Percentiles rank a stretch among this genome's conserved stretches.
phyloP scores from a whole-genome alignment of 768 basidiomycete genomes.

The Dendrothele bispora region DNA sequence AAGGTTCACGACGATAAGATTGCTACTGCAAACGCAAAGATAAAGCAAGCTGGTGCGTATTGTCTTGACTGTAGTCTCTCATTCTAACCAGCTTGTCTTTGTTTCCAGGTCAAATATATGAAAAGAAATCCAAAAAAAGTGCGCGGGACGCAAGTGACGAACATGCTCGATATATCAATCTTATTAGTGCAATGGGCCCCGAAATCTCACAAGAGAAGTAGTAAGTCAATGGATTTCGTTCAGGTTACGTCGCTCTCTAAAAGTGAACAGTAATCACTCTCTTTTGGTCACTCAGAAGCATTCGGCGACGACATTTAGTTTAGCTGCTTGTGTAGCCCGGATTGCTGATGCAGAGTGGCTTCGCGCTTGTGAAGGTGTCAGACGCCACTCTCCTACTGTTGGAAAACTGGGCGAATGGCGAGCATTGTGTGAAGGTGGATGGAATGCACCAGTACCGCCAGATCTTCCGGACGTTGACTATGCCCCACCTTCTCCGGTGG shows the following conservation, averaged over 20 bases:
- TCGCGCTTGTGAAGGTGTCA: constrained; percentile 68
- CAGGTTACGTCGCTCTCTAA: background rate
- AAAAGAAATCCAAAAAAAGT: constrained; percentile 80
- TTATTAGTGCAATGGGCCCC: constrained; percentile 69
- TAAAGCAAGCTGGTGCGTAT: constrained; percentile 70
- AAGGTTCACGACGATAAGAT: constrained; percentile 74
- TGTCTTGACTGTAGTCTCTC: background rate
- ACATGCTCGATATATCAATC: constrained; percentile 73
- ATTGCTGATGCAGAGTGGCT: constrained; percentile 83
- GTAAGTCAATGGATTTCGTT: constrained; percentile 40
- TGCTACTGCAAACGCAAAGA: constrained; percentile 61
- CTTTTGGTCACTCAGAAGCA: constrained; percentile 63
- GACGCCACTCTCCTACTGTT: constrained; percentile 63
- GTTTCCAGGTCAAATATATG: constrained; percentile 61
- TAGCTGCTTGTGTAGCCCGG: constrained; percentile 65
- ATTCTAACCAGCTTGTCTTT: background rate
- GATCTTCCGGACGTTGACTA: constrained; percentile 36
- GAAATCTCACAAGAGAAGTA: constrained; percentile 82
- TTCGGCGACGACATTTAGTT: constrained; percentile 51
- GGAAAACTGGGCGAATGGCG: constrained; percentile 75
- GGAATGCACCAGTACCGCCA: constrained; percentile 53
- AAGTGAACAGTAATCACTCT: constrained; percentile 59
- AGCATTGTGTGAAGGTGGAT: constrained; percentile 74
- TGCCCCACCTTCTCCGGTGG: constrained; percentile 3
- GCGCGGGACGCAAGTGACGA: constrained; percentile 67